Percentiles rank a stretch among this genome's conserved stretches.
These are phyloP conservation scores for Suillus paluster DNA, from an alignment of 768 basidiomycete genomes.

Conservation along the genomic window DNA sequence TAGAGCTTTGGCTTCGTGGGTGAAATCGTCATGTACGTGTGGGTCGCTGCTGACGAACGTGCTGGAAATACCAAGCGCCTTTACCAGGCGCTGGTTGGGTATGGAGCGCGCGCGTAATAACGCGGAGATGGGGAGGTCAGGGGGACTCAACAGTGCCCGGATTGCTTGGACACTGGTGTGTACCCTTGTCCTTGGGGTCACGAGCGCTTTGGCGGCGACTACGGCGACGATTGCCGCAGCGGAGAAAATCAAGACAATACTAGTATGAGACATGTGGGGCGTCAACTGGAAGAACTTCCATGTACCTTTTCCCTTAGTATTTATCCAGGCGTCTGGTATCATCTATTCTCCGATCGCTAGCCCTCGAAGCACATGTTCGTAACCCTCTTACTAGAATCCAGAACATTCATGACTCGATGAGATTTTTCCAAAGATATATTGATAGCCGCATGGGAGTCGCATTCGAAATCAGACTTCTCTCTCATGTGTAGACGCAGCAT, in stretches of 20 bases:
- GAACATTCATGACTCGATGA: not conserved
- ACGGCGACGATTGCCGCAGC: not conserved
- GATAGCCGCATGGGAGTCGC: not conserved
- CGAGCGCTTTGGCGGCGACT: not conserved
- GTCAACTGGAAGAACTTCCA: not conserved
- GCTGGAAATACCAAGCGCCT: slow-evolving; percentile 42
- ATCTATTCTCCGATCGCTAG: slow-evolving; percentile 2
- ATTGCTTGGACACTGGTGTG: slow-evolving; percentile 15
- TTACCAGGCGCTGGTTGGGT: slow-evolving; percentile 28
- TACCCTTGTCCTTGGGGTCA: slow-evolving; percentile 10
- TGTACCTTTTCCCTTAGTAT: not conserved
- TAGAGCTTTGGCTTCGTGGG: slow-evolving; percentile 24
- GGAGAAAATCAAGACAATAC: not conserved
- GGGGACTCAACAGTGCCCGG: slow-evolving; percentile 21
- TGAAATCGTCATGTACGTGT: slow-evolving; percentile 33
- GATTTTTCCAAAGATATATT: not conserved
- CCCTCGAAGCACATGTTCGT: not conserved
- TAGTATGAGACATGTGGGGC: not conserved
- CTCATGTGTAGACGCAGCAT: not conserved
- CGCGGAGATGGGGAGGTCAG: slow-evolving; percentile 7
- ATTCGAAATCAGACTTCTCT: not conserved
- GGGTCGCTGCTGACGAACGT: slow-evolving; percentile 53
- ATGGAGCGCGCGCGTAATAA: slow-evolving; percentile 23
- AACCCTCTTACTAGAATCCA: not conserved
- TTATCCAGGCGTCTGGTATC: not conserved